Evolutionary conservation across 495 filamentous ascomycete genomes (phyloP), one percentile per base, ranked within the genome.

Genomic region (Hyaloscypha variabilis): DNA sequence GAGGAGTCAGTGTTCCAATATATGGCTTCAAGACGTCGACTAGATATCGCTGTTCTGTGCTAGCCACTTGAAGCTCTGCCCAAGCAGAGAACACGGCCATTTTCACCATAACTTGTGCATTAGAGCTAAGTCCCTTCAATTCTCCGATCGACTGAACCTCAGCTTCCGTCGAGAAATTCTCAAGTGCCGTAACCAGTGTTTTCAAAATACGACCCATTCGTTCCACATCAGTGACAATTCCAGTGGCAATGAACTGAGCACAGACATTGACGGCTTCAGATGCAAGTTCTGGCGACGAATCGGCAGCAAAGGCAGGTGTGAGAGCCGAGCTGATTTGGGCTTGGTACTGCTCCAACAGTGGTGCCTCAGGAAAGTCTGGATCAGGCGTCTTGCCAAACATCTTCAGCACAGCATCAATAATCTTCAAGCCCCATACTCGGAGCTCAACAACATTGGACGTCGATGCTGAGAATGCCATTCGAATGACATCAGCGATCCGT

Each of bases 251-350:
- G 75, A 99, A 99, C 0, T 89, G 90, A 24, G 93, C 96, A 64
- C 95, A 98, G n/a, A 99, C 96, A 74, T 96, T 96, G 54, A 99
- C 91, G 39, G 95, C 95, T 68, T 96, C 93, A 1, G 95, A 90
- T 23, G 95, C 95, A 6, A 99, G 81, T 73, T 97, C 96, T 1
- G 95, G 93, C 5, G 94, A 97, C 2, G 95, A 98, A 76, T 99
- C 95, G 2, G 88, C 87, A 1, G 94, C 93, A 79, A 99, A 99
- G 1, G 95, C 96, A 10, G 95, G 95, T 5, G 95, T 98, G 46
- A 99, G 84, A 0, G 95, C 95, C 1, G 95, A 97, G 69, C 94
- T 92, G 71, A 98, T 97, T 74, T 99, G 95, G 19, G 95, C 95
- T 75, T 99, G 95, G 71, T 98, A 99, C 73, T 98, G 95, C 71